Evolutionary conservation across 805 yeast species (phyloP), one percentile per base, ranked within the genome.

Genomic region (Millerozyma acaciae): DNA sequence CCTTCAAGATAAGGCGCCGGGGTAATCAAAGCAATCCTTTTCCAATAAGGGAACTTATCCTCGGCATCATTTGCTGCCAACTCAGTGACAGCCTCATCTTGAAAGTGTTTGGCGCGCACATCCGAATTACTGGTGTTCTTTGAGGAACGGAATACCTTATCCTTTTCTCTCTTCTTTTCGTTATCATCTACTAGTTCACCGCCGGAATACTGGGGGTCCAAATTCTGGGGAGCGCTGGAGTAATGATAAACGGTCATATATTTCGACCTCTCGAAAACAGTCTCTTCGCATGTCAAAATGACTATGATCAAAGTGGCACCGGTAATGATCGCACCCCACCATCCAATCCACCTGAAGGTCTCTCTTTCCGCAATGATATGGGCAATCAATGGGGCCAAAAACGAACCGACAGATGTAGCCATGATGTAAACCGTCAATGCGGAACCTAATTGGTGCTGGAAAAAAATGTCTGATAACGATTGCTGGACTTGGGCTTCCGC

Each of bases 291-390:
- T 13, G 72, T 70, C 41, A 81, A 73, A 16, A 79, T 43, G 33
- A 80, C 53, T 9, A 80, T 68, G 1, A 74, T 38, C 36, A 82
- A 55, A 18, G 78, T 59, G 2, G 60, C 78, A 4, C 52, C 56
- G 16, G 57, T 52, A 21, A 62, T 48, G 34, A 60, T 48, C 26
- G 78, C 88, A 8, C 81, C 77, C 36, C 79, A 69, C 51, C 84
- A 82, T 21, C 88, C 87, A 5, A 83, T 85, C 94, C 94, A 85
- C 47, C 83, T 66, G 62, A 84, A 85, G n/a, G 76, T 70, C 17
- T 73, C 65, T 28, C 70, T 59, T 28, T 75, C 69, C 6, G 78
- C 73, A 42, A 83, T 75, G 45, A 78, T 76, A n/a, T 87, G 88
- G 13, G 87, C 89, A 42, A 83, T 70, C 33, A 85, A 59, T 2